phyloP scores from a whole-genome alignment of 1,139 yeast species.

The Taphrina sp. region DNA sequence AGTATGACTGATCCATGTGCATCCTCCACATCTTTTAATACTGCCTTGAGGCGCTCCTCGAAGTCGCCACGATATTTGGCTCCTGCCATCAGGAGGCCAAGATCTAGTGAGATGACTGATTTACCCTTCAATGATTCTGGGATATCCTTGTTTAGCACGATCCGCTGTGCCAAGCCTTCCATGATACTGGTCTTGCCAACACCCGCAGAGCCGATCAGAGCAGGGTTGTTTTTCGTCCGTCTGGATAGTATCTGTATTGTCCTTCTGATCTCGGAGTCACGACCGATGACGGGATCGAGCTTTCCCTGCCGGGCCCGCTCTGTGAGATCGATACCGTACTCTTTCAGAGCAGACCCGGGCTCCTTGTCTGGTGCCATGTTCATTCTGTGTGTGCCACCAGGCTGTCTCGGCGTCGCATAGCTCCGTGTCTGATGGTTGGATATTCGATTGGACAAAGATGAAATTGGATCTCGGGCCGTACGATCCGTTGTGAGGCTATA shows the following conservation, averaged over 20 bases:
- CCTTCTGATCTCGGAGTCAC: constrained; percentile 91
- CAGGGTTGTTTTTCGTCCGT: constrained; percentile 92
- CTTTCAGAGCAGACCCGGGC: constrained; percentile 66
- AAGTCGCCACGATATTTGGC: constrained; percentile 95
- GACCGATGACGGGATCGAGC: constrained; percentile 92
- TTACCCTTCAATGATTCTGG: constrained; percentile 91
- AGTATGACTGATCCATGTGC: constrained; percentile 74
- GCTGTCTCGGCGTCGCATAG: constrained; percentile 32
- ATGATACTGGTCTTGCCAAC: constrained; percentile 96
- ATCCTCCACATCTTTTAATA: constrained; percentile 82
- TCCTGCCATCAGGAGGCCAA: constrained; percentile 87
- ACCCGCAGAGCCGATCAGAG: constrained; percentile 91
- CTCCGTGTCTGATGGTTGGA: constrained; percentile 5
- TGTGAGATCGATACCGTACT: constrained; percentile 84
- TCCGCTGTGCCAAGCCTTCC: constrained; percentile 94
- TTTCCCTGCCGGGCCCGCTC: constrained; percentile 84
- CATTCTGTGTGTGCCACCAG: constrained; percentile 36
- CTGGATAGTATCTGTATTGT: constrained; percentile 89
- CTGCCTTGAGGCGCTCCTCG: constrained; percentile 81
- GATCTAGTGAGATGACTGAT: constrained; percentile 74
- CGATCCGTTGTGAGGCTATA: too few relatives aligned
- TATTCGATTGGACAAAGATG: too few relatives aligned
- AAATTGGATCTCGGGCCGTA: too few relatives aligned
- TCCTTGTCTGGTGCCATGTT: constrained; percentile 43
- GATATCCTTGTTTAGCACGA: constrained; percentile 75